Conservation (phyloP, 1,284 basidiomycete genomes). For the Bjerkandera adusta region DNA sequence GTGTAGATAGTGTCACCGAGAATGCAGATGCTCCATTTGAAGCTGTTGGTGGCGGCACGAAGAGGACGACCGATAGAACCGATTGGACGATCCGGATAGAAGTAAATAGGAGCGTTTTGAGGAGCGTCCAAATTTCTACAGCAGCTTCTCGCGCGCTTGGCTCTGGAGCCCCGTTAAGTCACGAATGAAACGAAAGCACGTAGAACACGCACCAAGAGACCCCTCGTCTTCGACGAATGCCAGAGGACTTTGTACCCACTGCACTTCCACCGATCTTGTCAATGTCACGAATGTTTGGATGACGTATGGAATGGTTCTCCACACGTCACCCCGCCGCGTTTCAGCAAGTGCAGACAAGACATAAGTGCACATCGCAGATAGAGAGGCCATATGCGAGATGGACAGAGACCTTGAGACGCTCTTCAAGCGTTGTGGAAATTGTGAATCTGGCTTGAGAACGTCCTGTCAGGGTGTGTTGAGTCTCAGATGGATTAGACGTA, state of each 20-base stretch:
- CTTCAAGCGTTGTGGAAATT: constrained; percentile 35
- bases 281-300: constrained; percentile 39
- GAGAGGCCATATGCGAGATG: constrained; percentile 47
- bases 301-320: constrained; percentile 41
- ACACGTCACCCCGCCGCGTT: constrained; percentile 41
- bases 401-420: constrained; percentile 40
- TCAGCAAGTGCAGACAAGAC: constrained; percentile 47
- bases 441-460: constrained; percentile 21
- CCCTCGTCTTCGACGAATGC: constrained; percentile 32
- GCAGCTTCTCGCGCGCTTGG: constrained; percentile 42
- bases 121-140: constrained; percentile 53
- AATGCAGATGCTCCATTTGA: constrained; percentile 26
- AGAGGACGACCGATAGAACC: constrained; percentile 42
- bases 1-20: constrained; percentile 44
- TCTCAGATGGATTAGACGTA: too few relatives aligned
- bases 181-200: constrained; percentile 5
- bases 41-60: constrained; percentile 1
- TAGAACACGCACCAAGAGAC: constrained; percentile 35
- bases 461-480: too few relatives aligned
- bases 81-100: constrained; percentile 66
- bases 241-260: constrained; percentile 51
- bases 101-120: constrained; percentile 71
- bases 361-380: constrained; percentile 51
- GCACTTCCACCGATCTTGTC: constrained; percentile 42
- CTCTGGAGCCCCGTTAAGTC: constrained; percentile 30